Base-by-base conservation (phyloP, 306 rosid species). In the Pueraria montana region DNA sequence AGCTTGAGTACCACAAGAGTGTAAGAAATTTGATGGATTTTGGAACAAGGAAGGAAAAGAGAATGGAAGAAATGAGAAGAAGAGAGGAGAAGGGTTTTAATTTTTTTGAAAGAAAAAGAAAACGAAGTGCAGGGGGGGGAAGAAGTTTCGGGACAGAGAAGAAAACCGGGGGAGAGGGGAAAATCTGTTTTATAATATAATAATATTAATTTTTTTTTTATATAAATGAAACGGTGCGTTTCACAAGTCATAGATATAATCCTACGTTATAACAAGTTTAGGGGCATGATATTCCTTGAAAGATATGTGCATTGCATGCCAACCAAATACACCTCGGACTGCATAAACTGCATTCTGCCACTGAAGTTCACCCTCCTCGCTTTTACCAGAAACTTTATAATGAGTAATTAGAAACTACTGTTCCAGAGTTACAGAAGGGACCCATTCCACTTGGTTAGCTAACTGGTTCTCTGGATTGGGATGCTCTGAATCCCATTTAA, bases 401-500 rank as follows among this genome's bases (percentile, higher is more conserved):
- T 72, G 53, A 21, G 21, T 38, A 64, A 23, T 45, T 12, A 32
- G 40, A 80, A 45, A 61, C 63, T 80, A 53, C 52, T 71, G 38
- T 30, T 59, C 69, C 67, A 18, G 18, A 80, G 38, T 56, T 71
- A 71, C 52, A 30, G 18, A 36, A 24, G 67, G 53, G n/a, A 49
- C 32, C 65, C 46, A 21, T 50, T 38, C 30, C n/a, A 64, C 68
- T 64, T 82, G 49, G 59, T 52, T 76, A 66, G 36, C 58, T 18
- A 56, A 20, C 6, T 18, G 63, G 72, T 67, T 82, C 64, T 82
- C 49, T 78, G 26, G 42, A 12, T 78, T 48, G 40, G 43, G 43
- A 82, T 81, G 43, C 43, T 69, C 36, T 73, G 58, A 55, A 76
- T 66, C 64, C 50, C 24, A 70, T 61, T 36, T 72, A 34, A 72